A percentile compares a stretch with the other conserved stretches of the same genome.
Evolutionary conservation across 345 rosid genomes (phyloP).

Genomic region (Dipteronia dyeriana): DNA sequence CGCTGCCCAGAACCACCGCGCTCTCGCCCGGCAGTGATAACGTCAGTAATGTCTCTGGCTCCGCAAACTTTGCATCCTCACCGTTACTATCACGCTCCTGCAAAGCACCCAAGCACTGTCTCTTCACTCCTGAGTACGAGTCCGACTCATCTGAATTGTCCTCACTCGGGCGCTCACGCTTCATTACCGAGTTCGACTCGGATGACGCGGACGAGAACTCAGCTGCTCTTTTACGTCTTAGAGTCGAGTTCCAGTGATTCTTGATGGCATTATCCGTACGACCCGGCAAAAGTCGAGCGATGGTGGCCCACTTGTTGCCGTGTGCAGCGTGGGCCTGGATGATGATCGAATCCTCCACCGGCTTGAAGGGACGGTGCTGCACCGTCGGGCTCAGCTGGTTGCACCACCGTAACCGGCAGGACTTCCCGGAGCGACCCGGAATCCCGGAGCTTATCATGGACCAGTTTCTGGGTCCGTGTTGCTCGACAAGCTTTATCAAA

Average conservation of each 20-base stretch:
- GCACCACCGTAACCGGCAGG: constrained; percentile 72
- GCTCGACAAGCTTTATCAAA: constrained; percentile 47
- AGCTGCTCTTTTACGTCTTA: constrained; percentile 32
- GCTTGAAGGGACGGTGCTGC: constrained; percentile 66
- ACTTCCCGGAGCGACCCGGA: constrained; percentile 70
- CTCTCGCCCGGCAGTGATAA: constrained; percentile 52
- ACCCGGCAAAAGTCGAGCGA: constrained; percentile 60
- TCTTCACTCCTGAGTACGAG: constrained; percentile 32
- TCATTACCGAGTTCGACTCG: constrained; percentile 35
- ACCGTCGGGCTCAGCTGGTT: constrained; percentile 68
- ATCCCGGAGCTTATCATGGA: constrained; percentile 57
- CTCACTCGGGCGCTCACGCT: constrained; percentile 12
- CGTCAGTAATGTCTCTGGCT: constrained; percentile 43
- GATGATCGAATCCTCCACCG: constrained; percentile 53
- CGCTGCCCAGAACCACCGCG: neutral
- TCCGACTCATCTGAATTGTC: constrained; percentile 28
- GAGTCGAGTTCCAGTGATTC: constrained; percentile 74
- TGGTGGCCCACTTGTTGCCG: constrained; percentile 75
- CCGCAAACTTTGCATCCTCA: constrained; percentile 11
- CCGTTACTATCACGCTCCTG: constrained; percentile 20
- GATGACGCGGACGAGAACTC: constrained; percentile 36
- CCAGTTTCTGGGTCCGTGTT: constrained; percentile 73
- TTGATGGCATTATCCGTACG: constrained; percentile 70
- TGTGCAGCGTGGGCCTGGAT: constrained; percentile 52
- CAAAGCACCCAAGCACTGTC: constrained; percentile 25